These are phyloP conservation scores for Mucor ambiguus DNA, from an alignment of 371 early-diverging fungal genomes.

Conservation along the genomic window DNA sequence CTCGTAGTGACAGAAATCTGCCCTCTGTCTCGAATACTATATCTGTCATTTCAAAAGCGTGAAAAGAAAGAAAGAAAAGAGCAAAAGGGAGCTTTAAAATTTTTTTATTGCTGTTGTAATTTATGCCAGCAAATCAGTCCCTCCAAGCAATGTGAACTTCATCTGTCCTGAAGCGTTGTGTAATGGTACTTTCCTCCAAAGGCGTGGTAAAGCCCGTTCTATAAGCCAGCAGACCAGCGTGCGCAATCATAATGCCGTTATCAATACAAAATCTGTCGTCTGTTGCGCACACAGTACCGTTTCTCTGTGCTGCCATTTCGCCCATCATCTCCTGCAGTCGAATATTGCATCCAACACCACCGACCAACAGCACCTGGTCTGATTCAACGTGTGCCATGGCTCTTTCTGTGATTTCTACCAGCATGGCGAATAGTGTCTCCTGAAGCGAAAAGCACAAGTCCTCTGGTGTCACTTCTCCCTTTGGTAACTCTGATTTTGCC, in stretches of 20 bases:
- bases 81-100: background rate
- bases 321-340: slow-evolving; percentile 99
- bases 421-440: slow-evolving; percentile 98
- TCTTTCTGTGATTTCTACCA: slow-evolving; percentile 99
- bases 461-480: slow-evolving; percentile 70
- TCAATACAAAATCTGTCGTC: slow-evolving; percentile 99
- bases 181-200: slow-evolving; percentile 87
- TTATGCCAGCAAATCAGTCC: slow-evolving; percentile 24
- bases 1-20: slow-evolving; percentile 14
- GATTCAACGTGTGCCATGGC: slow-evolving; percentile 99
- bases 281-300: slow-evolving; percentile 91
- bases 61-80: background rate
- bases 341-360: slow-evolving; percentile 99
- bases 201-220: slow-evolving; percentile 74
- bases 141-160: slow-evolving; percentile 92
- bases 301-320: slow-evolving; percentile 93
- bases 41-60: background rate
- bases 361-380: slow-evolving; percentile 96
- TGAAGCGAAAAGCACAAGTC: slow-evolving; percentile 99
- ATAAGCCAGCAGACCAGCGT: slow-evolving; percentile 90
- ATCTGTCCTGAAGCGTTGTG: slow-evolving; percentile 97
- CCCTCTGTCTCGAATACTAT: background rate
- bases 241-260: slow-evolving; percentile 99
- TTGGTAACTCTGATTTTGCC: slow-evolving; percentile 66
- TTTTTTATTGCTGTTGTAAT: background rate